Evolutionary conservation across 106 monocot species (phyloP).

Genomic region (Narthecium ossifragum): DNA sequence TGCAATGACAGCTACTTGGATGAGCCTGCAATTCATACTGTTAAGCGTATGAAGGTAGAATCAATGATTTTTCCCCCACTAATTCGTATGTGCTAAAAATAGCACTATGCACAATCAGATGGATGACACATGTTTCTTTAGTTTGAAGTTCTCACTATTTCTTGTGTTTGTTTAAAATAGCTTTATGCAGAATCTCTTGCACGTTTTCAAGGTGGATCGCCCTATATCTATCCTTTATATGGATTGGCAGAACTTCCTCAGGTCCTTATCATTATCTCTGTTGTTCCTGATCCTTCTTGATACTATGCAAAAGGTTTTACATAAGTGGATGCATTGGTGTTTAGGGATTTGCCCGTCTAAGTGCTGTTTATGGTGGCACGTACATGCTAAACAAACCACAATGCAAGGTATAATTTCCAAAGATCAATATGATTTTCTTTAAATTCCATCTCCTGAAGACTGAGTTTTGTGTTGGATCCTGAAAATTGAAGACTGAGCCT

Average conservation of each 20-base stretch:
- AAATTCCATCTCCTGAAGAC: too few relatives aligned
- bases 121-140: too few relatives aligned
- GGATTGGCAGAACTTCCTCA: constrained; percentile 89
- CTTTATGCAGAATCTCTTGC: constrained; percentile 76
- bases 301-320: background rate
- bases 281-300: too few relatives aligned
- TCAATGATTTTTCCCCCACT: background rate
- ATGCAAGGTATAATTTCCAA: constrained; percentile 73
- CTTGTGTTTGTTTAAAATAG: constrained; percentile 18
- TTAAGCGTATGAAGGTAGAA: constrained; percentile 76
- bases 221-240: constrained; percentile 93
- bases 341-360: constrained; percentile 87
- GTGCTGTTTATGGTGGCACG: constrained; percentile 96
- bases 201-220: constrained; percentile 87
- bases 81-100: background rate
- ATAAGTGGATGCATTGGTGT: background rate
- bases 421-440: too few relatives aligned
- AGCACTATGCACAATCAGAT: background rate
- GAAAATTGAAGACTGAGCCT: too few relatives aligned
- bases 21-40: constrained; percentile 63
- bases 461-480: too few relatives aligned
- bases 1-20: constrained; percentile 73
- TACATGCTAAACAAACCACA: constrained; percentile 87
- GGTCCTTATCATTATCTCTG: constrained; percentile 14
- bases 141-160: too few relatives aligned